Evolutionary conservation across 106 monocot genomes (phyloP), one percentile per base, ranked within the genome.

Genomic region (Dioscorea zingiberensis): DNA sequence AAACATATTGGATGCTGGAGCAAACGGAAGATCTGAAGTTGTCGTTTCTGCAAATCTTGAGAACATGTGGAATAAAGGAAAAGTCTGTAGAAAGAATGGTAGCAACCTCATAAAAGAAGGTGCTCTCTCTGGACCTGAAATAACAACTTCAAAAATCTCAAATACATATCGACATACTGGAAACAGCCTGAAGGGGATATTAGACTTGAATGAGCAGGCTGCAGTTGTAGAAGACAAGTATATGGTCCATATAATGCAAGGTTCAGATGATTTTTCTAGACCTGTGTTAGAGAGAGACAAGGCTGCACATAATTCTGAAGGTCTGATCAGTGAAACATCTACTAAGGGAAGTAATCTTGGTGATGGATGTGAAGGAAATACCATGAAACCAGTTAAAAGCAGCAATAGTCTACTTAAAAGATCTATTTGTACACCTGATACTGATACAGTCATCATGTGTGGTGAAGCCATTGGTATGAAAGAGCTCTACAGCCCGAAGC

Each of bases 31-130:
- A 80, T 78, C 84, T 75, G 79, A 92, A 75, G 86, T 98, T 75
- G 84, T 98, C 63, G 83, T 85, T 48, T 89, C 97, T 71, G 97
- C 92, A 69, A 98, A 98, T 86, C 77, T 98, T 74, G 97, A 98
- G 21, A 89, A 93, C 64, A 79, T 98, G 92, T 98, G 97, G 97
- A 81, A 88, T 44, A 98, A 84, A 84, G 97, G 97, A 64, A 88
- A 84, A 84, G 85, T 92, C 75, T 98, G 93, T 75, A 67, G 84
- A 69, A 98, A 89, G 76, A 98, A 89, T 54, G 71, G 62, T 64
- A 78, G 68, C 19, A 68, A 73, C 25, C 53, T 79, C 47, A 21
- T 55, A 13, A 84, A 86, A 75, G 64, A 63, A 54, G 77, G 67
- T 13, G 8, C 48, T 53, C 38, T n/a, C n/a, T n/a, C 62, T 60